These are phyloP conservation scores for Herpetomonas samuelpessoai DNA, from an alignment of 208 protist genomes.

Conservation along the genomic window DNA sequence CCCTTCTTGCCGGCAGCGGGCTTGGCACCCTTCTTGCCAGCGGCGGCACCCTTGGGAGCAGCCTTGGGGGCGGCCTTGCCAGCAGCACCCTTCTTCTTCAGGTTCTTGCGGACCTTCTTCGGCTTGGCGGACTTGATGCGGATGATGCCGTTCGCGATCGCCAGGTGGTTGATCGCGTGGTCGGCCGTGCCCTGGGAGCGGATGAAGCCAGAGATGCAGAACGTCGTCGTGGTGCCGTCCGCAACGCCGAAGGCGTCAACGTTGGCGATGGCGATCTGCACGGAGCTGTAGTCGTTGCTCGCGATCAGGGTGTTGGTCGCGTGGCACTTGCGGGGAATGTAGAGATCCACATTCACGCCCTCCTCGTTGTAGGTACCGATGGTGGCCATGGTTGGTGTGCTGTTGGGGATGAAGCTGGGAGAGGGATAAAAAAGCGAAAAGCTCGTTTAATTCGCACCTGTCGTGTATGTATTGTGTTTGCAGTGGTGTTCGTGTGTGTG, in stretches of 20 bases:
- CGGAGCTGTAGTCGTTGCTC: slow-evolving; percentile 94
- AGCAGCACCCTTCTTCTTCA: slow-evolving; percentile 32
- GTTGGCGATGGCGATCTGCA: slow-evolving; percentile 96
- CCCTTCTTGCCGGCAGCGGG: slow-evolving; percentile 32
- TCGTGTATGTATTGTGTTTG: too few species aligned
- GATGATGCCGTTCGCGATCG: slow-evolving; percentile 76
- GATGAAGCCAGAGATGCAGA: slow-evolving; percentile 95
- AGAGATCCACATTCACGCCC: slow-evolving; percentile 93
- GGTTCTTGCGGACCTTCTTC: slow-evolving; percentile 55
- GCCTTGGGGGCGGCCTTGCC: slow-evolving; percentile 27
- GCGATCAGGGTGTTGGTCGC: slow-evolving; percentile 94
- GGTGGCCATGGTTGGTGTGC: slow-evolving; percentile 55
- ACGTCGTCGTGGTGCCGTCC: slow-evolving; percentile 91
- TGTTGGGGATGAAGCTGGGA: too few species aligned
- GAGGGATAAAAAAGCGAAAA: too few species aligned
- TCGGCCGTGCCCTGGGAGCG: slow-evolving; percentile 93
- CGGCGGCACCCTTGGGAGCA: too few species aligned
- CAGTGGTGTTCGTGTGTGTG: too few species aligned
- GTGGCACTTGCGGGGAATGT: slow-evolving; percentile 97
- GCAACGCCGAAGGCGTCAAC: slow-evolving; percentile 90
- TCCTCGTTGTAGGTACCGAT: slow-evolving; percentile 92
- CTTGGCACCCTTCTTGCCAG: too few species aligned
- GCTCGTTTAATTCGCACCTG: too few species aligned
- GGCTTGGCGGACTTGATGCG: slow-evolving; percentile 86
- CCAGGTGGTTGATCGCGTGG: slow-evolving; percentile 94